Conservation (phyloP, 768 basidiomycete species). For the Xerocomellus amylosporus region DNA sequence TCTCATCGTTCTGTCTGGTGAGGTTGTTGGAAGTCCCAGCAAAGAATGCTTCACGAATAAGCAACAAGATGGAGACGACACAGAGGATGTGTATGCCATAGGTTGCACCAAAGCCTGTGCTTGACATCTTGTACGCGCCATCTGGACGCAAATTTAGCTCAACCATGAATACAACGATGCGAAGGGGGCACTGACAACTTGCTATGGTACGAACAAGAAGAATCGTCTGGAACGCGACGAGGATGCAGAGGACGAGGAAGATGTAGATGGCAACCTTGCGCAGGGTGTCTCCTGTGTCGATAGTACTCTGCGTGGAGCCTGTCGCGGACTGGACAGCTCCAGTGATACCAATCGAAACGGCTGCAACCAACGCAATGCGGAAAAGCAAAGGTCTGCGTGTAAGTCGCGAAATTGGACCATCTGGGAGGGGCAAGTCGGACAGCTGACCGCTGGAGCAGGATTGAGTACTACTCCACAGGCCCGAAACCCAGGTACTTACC, state of each 20-base stretch:
- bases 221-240: slow-evolving; percentile 27
- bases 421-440: slow-evolving; percentile 25
- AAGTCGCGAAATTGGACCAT: slow-evolving; percentile 20
- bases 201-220: slow-evolving; percentile 17
- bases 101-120: slow-evolving; percentile 17
- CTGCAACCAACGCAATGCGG: slow-evolving; percentile 24
- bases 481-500: slow-evolving; percentile 17
- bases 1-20: slow-evolving; percentile 28
- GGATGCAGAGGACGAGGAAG: slow-evolving; percentile 28
- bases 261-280: slow-evolving; percentile 27
- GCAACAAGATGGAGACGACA: slow-evolving; percentile 25
- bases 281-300: slow-evolving; percentile 17
- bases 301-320: slow-evolving; percentile 4
- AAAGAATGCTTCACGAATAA: slow-evolving; percentile 33
- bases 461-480: not conserved
- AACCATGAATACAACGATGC: not conserved
- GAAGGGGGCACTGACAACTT: slow-evolving; percentile 11
- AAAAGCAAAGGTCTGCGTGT: slow-evolving; percentile 23
- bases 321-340: slow-evolving; percentile 20
- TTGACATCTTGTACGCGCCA: slow-evolving; percentile 19
- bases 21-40: slow-evolving; percentile 19
- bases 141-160: slow-evolving; percentile 13
- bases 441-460: slow-evolving; percentile 13
- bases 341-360: slow-evolving; percentile 26
- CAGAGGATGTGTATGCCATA: slow-evolving; percentile 27